Evolutionary conservation across 345 rosid genomes (phyloP).

Genomic region (Geranium brycei): DNA sequence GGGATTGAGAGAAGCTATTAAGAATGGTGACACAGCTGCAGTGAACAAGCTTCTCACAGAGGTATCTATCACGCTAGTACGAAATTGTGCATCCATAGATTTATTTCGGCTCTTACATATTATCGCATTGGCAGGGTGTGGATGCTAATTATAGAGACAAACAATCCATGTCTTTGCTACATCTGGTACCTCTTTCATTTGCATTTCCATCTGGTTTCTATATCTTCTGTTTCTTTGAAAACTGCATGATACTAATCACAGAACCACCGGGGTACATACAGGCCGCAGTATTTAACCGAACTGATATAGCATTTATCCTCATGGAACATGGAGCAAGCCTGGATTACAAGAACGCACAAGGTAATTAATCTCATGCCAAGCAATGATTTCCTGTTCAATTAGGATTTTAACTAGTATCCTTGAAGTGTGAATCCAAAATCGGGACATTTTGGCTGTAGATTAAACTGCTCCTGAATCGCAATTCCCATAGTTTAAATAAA

Average conservation of each 20-base stretch:
- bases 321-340: constrained; percentile 82
- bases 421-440: too few relatives aligned
- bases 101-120: too few relatives aligned
- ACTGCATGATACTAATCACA: too few relatives aligned
- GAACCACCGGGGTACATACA: constrained; percentile 18
- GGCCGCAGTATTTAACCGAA: constrained; percentile 76
- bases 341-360: constrained; percentile 82
- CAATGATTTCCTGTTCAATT: background rate
- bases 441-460: too few relatives aligned
- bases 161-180: constrained; percentile 85
- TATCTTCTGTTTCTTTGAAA: too few relatives aligned
- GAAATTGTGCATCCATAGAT: too few relatives aligned
- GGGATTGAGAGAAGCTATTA: constrained; percentile 96
- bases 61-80: constrained; percentile 23
- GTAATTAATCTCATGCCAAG: constrained; percentile 20
- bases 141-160: constrained; percentile 85
- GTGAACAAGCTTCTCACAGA: constrained; percentile 66
- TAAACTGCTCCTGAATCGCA: too few relatives aligned
- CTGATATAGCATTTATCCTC: constrained; percentile 60
- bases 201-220: too few relatives aligned
- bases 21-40: constrained; percentile 69
- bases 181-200: constrained; percentile 31
- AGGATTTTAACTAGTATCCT: too few relatives aligned
- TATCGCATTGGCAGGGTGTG: constrained; percentile 38
- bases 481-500: too few relatives aligned